Conservation (phyloP, 73 alveolate species). For the Paramecium primaurelia region DNA sequence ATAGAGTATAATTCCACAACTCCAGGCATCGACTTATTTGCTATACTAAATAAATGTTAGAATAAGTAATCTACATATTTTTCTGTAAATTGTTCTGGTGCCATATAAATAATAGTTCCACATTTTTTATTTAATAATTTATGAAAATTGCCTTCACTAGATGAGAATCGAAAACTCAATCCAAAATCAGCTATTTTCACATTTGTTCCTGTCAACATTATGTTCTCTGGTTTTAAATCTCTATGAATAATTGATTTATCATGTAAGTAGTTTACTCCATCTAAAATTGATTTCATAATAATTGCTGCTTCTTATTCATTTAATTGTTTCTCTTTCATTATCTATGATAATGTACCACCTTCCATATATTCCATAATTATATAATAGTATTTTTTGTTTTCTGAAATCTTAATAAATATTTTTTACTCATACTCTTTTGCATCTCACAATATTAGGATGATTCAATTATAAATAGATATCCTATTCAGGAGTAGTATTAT, state of each 20-base stretch:
- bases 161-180: conserved; percentile 45
- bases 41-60: conserved; percentile 61
- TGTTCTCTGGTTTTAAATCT: conserved; percentile 82
- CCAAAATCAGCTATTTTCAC: conserved; percentile 84
- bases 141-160: conserved; percentile 10
- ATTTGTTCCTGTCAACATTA: conserved; percentile 26
- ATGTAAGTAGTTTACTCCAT: conserved; percentile 59
- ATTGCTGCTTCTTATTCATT: conserved; percentile 52
- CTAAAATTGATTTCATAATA: conserved; percentile 52
- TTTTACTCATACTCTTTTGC: conserved; percentile 42
- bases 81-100: conserved; percentile 83
- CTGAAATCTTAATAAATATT: conserved; percentile 26
- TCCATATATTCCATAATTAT: conserved; percentile 81
- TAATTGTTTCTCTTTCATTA: conserved; percentile 30
- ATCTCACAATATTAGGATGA: conserved; percentile 57
- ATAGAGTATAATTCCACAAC: conserved; percentile 83
- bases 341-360: conserved; percentile 75
- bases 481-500: not conserved
- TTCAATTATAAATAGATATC: conserved; percentile 4
- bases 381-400: conserved; percentile 40
- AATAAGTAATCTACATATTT: conserved; percentile 38
- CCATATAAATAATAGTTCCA: conserved; percentile 91
- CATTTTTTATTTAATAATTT: conserved; percentile 2
- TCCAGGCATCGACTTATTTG: conserved; percentile 79
- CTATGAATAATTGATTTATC: conserved; percentile 71